Conservation (phyloP, 1,284 basidiomycete species). For the Singerocomus inundabilis region DNA sequence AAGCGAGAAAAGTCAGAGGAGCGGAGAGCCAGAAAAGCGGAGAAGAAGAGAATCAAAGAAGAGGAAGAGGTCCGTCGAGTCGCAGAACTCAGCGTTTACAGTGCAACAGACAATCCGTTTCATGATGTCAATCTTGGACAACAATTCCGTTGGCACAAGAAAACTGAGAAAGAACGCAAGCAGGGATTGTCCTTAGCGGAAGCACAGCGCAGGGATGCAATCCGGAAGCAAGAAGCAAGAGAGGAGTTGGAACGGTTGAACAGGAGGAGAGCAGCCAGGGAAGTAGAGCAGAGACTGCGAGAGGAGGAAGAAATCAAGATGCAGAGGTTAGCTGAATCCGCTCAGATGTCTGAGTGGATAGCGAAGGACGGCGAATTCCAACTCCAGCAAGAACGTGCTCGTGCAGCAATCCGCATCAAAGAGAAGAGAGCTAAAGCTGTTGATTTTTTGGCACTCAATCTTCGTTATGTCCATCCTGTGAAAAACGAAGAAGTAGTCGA, state of each 20-base stretch:
- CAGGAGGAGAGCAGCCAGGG: slow-evolving; percentile 85
- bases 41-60: slow-evolving; percentile 77
- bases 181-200: slow-evolving; percentile 81
- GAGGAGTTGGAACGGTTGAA: slow-evolving; percentile 95
- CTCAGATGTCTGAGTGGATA: slow-evolving; percentile 97
- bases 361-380: slow-evolving; percentile 97
- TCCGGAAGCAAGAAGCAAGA: slow-evolving; percentile 86
- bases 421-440: slow-evolving; percentile 96
- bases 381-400: slow-evolving; percentile 87
- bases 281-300: slow-evolving; percentile 81
- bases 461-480: slow-evolving; percentile 80
- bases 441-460: slow-evolving; percentile 91
- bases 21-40: slow-evolving; percentile 73
- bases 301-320: slow-evolving; percentile 92
- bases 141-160: slow-evolving; percentile 98
- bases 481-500: slow-evolving; percentile 70
- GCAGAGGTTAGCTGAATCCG: slow-evolving; percentile 88
- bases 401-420: slow-evolving; percentile 91
- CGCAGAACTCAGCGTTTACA: slow-evolving; percentile 90
- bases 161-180: slow-evolving; percentile 93
- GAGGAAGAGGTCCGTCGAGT: slow-evolving; percentile 86
- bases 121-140: slow-evolving; percentile 94
- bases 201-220: slow-evolving; percentile 75
- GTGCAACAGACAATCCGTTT: slow-evolving; percentile 94
- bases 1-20: slow-evolving; percentile 82